Percentiles rank a stretch among this genome's conserved stretches.
Evolutionary conservation across 2,329 filamentous ascomycete species (phyloP).

Genomic region (Setomelanomma holmii): DNA sequence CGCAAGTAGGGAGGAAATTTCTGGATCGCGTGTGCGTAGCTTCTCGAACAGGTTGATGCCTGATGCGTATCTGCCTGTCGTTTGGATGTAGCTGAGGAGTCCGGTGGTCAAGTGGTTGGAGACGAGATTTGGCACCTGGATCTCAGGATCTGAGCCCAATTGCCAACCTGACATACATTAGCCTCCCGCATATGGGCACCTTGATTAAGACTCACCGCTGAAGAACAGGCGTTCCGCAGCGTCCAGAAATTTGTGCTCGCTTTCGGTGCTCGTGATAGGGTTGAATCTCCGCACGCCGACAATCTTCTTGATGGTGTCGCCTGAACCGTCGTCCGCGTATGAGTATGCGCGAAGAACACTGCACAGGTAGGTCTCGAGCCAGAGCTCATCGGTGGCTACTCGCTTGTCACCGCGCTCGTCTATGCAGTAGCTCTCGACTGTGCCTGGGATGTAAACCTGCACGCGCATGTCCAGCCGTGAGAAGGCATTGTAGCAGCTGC

Average conservation of each 20-base stretch:
- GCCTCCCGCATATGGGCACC: neutral
- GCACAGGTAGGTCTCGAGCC: constrained; percentile 97
- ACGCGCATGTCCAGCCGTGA: constrained; percentile 98
- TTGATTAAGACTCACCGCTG: constrained; percentile 64
- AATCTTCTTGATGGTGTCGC: constrained; percentile 94
- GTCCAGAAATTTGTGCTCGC: constrained; percentile 93
- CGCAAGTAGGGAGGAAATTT: constrained; percentile 90
- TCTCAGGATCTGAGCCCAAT: constrained; percentile 93
- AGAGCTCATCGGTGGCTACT: constrained; percentile 89
- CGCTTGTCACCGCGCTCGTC: constrained; percentile 96
- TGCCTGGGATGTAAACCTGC: constrained; percentile 94
- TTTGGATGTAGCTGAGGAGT: constrained; percentile 91
- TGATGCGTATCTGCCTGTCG: constrained; percentile 90
- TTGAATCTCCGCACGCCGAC: constrained; percentile 98
- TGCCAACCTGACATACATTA: constrained; percentile 72
- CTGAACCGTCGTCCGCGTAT: constrained; percentile 94
- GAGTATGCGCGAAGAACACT: constrained; percentile 93
- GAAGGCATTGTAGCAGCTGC: constrained; percentile 96
- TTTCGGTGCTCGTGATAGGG: constrained; percentile 96
- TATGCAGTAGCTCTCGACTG: constrained; percentile 95
- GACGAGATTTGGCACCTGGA: constrained; percentile 95
- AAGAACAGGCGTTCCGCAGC: constrained; percentile 96
- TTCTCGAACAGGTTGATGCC: constrained; percentile 99
- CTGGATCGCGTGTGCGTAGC: constrained; percentile 84
- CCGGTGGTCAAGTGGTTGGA: constrained; percentile 96